Conservation (phyloP, 1,139 yeast species). For the Yamadazyma buinensis region DNA sequence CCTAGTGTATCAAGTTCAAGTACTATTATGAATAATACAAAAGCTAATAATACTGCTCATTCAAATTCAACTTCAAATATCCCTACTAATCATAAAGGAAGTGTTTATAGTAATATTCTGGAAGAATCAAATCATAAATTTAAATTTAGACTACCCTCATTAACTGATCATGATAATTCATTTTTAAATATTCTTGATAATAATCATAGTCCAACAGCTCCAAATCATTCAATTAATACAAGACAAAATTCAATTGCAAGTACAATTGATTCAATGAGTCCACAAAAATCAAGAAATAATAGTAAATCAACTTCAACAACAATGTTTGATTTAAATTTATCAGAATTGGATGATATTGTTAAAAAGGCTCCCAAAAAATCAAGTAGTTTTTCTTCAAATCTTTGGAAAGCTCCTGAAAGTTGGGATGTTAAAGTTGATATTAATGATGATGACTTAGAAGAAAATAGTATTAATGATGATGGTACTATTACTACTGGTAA, state of each 20-base stretch:
- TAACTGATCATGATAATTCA: constrained; percentile 16
- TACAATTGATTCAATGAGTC: constrained; percentile 4
- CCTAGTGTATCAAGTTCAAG: no score
- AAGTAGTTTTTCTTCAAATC: constrained; percentile 6
- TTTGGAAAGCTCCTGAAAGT: constrained; percentile 74
- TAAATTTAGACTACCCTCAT: constrained; percentile 36
- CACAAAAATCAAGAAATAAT: constrained; percentile 5
- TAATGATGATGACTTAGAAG: not conserved
- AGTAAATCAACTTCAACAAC: constrained; percentile 6
- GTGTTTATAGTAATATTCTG: constrained; percentile 1
- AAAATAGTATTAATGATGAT: not conserved
- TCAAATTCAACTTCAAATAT: not conserved
- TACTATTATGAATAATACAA: not conserved
- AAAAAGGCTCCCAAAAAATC: constrained; percentile 9
- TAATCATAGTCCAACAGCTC: constrained; percentile 8
- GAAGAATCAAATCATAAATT: constrained; percentile 15
- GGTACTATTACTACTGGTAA: not conserved
- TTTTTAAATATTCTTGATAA: constrained; percentile 6
- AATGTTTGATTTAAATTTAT: constrained; percentile 5
- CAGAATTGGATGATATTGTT: constrained; percentile 5
- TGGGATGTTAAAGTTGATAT: constrained; percentile 63
- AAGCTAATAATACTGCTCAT: constrained; percentile 1
- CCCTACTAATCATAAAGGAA: constrained; percentile 2
- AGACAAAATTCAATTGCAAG: constrained; percentile 4
- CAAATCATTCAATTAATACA: not conserved